Conservation (phyloP, 495 filamentous ascomycete species). For the Xylaria cubensis region DNA sequence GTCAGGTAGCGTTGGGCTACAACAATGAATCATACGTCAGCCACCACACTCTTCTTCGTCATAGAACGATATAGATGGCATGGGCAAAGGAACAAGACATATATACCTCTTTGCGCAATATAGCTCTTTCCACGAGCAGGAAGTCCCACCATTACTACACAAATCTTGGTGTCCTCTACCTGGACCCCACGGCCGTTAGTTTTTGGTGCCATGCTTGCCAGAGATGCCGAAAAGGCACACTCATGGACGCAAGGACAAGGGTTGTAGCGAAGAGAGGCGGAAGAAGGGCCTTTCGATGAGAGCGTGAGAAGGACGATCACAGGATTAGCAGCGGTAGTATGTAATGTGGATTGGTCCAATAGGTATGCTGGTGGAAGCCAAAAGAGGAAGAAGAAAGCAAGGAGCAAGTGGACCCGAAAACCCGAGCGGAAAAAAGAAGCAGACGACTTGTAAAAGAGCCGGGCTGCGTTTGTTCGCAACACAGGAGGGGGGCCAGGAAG, state of each 20-base stretch:
- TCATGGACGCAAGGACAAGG: slow-evolving; percentile 11
- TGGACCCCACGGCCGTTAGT: slow-evolving; percentile 62
- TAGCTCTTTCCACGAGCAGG: slow-evolving; percentile 95
- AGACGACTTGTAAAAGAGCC: slow-evolving; percentile 4
- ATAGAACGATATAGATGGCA: neutral
- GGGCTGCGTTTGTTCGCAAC: neutral
- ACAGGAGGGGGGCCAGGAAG: neutral
- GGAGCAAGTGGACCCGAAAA: neutral
- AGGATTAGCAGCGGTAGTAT: neutral
- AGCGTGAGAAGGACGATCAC: slow-evolving; percentile 5
- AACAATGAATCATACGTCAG: slow-evolving; percentile 16
- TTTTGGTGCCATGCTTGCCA: slow-evolving; percentile 50
- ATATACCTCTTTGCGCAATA: slow-evolving; percentile 92
- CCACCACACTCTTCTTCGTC: neutral
- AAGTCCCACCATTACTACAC: slow-evolving; percentile 98
- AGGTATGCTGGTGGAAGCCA: slow-evolving; percentile 7
- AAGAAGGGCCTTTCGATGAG: slow-evolving; percentile 7
- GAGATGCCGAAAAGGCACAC: slow-evolving; percentile 6
- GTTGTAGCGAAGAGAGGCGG: slow-evolving; percentile 1
- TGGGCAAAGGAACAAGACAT: slow-evolving; percentile 11
- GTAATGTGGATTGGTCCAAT: slow-evolving; percentile 2
- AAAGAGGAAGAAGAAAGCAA: slow-evolving; percentile 15
- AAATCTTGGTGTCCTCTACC: slow-evolving; percentile 94
- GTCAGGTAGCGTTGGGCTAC: slow-evolving; percentile 91
- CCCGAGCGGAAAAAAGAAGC: neutral